Base-by-base conservation (phyloP, 176 grass and related monocot species). In the Tillandsia fasciculata region DNA sequence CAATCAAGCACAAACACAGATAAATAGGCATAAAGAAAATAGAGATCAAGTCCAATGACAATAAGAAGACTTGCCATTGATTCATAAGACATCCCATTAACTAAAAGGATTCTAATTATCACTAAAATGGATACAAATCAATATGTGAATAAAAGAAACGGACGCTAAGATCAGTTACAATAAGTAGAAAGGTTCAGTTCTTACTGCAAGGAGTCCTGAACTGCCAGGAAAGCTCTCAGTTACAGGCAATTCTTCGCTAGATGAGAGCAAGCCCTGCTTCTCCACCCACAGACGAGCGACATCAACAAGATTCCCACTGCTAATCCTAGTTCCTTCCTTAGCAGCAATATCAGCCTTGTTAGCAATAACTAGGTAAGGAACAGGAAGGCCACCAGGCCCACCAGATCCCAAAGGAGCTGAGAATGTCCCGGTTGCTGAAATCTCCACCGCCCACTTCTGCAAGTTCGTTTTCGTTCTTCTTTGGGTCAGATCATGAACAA, bases 341-440 rank as follows among this genome's bases (percentile, higher is more conserved):
- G 84, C 78, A 67, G 79, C 56, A 24, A 93, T 52, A 78, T 99
- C 87, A 58, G 77, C 84, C 81, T 99, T 93, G 81, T 99, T 99
- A 63, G 87, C 75, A 47, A 99, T 93, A 67, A 99, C 87, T 75
- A 99, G 68, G 66, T 99, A 99, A 63, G 94, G 94, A 69, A 99
- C 94, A n/a, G 89, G 90, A 77, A 93, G 84, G 42, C 94, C 89
- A 69, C 94, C 94, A 63, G 90, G 89, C n/a, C 94, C 94, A 83
- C 87, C 87, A 67, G 87, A 87, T 78, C 79, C 74, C 20, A 93
- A 82, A 57, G 87, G 82, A 69, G 94, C 94, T 77, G 75, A 84
- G 82, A 99, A 99, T 23, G 87, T 83, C 59, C 94, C 89, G 26
- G 72, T 72, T 88, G 88, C 77, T 17, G 89, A 76, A 74, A 99